Conservation (phyloP, 2,329 filamentous ascomycete genomes). For the Colletotrichum tropicicola region DNA sequence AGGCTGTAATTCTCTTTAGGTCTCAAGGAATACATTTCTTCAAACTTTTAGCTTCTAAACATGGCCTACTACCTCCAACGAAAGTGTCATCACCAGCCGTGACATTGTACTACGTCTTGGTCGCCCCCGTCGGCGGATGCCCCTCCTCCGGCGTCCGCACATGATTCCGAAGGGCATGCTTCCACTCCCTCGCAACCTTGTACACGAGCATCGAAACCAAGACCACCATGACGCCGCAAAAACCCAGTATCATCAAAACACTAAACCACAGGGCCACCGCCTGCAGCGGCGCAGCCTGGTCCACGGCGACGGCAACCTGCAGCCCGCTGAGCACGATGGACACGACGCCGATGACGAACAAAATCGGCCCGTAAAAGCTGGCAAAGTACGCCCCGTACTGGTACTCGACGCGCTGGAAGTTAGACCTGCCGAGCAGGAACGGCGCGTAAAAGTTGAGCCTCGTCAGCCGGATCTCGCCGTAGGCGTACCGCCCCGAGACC, state of each 20-base stretch:
- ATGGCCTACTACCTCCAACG: no score
- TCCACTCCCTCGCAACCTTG: constrained; percentile 32
- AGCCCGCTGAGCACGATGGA: constrained; percentile 35
- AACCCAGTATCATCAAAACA: constrained; percentile 16
- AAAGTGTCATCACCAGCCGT: neutral
- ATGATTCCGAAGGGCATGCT: constrained; percentile 23
- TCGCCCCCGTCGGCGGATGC: neutral
- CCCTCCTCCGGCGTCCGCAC: constrained; percentile 18
- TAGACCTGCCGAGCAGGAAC: constrained; percentile 32
- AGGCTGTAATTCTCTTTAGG: no score
- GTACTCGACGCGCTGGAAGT: constrained; percentile 35
- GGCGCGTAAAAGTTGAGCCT: constrained; percentile 34
- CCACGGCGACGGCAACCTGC: constrained; percentile 32
- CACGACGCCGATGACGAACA: constrained; percentile 35
- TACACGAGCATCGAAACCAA: constrained; percentile 14
- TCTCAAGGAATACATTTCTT: no score
- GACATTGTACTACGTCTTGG: neutral
- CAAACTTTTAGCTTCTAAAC: no score
- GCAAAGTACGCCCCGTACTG: constrained; percentile 36
- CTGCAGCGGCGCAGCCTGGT: neutral
- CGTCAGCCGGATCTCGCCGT: constrained; percentile 23
- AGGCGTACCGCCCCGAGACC: constrained; percentile 30
- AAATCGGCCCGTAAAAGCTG: constrained; percentile 33
- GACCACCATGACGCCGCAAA: constrained; percentile 11
- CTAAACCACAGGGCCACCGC: constrained; percentile 28